Conservation (phyloP, 1,284 basidiomycete genomes). For the Pterula multifida region DNA sequence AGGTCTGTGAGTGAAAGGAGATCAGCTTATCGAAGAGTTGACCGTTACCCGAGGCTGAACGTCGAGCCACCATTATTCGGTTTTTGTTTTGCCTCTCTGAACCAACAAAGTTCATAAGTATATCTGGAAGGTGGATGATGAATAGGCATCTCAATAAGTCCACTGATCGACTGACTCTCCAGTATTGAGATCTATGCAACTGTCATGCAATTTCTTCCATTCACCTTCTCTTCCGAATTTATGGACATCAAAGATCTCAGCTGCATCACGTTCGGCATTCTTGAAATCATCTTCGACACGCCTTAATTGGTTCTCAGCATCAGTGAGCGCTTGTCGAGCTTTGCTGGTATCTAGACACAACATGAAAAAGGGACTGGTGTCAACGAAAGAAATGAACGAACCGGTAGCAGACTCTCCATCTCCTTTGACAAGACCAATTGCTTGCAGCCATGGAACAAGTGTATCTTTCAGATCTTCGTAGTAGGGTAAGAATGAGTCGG, state of each 20-base stretch:
- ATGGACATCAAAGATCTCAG: conserved; percentile 46
- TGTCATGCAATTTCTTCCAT: conserved; percentile 89
- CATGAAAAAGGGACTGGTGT: background rate
- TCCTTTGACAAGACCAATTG: conserved; percentile 47
- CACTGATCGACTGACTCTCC: conserved; percentile 64
- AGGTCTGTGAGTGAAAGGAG: no score
- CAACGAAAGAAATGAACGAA: conserved; percentile 15
- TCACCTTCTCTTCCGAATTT: conserved; percentile 79
- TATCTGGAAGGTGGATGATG: conserved; percentile 43
- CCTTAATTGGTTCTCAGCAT: conserved; percentile 44
- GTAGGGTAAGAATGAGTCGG: conserved; percentile 66
- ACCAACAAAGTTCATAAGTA: conserved; percentile 94
- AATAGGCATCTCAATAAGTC: background rate
- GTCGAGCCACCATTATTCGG: conserved; percentile 71
- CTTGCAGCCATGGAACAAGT: conserved; percentile 53
- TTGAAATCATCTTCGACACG: conserved; percentile 33
- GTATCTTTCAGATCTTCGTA: conserved; percentile 64
- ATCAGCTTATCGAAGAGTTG: background rate
- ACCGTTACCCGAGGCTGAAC: conserved; percentile 76
- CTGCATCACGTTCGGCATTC: conserved; percentile 39
- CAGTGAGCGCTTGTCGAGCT: conserved; percentile 53
- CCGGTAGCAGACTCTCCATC: conserved; percentile 29
- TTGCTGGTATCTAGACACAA: conserved; percentile 33
- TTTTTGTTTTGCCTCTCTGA: conserved; percentile 81
- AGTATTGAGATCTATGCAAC: conserved; percentile 71